Base-by-base conservation (phyloP, 164 flowering plant genomes). In the Sextonia rubra region DNA sequence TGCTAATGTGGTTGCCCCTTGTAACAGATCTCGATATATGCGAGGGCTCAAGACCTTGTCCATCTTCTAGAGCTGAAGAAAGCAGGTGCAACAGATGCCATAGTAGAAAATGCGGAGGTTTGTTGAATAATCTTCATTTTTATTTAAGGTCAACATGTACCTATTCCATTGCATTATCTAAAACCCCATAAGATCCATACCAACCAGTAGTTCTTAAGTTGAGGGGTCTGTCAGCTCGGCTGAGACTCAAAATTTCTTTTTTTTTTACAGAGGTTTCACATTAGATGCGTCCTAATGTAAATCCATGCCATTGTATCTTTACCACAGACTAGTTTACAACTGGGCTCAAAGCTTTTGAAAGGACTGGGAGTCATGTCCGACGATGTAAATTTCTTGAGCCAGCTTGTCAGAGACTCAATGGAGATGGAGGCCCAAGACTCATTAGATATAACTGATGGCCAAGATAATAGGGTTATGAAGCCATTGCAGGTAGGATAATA, bases 331-430 rank as follows among this genome's bases (percentile, higher is more conserved):
- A 93, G 99, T 82, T 83, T 95, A 73, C 98, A 90, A 82, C 91
- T 95, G 62, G 99, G 99, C 15, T 91, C 98, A 12, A 91, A 85
- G 84, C 97, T 95, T 69, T 78, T 95, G 85, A 90, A 81, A 82
- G 97, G 97, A 67, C 84, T 93, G 44, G 99, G 99, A 60, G 92
- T 87, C 64, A 93, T 95, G 98, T 93, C 98, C 3, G 99, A 93
- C 79, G 97, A 95, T 80, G 99, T 95, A 17, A 80, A 78, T 68
- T 93, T 93, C 75, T 76, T 93, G 48, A 86, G 99, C 56, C 89
- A 88, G 83, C 85, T 93, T 71, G 85, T 95, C 66, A 83, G 97
- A 66, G 89, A 95, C 55, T 95, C 98, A 47, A 91, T 95, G 97
- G 99, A 91, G 80, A 74, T 86, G 48, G 94, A 88, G 86, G 97